A percentile compares a stretch with the other conserved stretches of the same genome.
phyloP scores from a whole-genome alignment of 108 stramenopile species.

The Tribonema minus region DNA sequence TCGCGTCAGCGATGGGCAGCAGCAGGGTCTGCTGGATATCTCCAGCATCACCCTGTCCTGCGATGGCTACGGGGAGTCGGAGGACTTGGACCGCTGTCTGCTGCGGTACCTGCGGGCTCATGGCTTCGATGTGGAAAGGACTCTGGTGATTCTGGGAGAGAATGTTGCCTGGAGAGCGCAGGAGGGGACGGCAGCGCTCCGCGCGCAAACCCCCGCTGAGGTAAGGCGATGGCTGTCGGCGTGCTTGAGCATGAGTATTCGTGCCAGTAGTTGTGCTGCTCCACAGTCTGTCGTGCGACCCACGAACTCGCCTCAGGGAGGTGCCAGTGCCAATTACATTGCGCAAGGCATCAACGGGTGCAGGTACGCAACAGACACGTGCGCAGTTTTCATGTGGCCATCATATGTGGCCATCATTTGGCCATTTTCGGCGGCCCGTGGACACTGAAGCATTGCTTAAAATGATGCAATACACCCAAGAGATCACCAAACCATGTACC shows the following conservation, averaged over 20 bases:
- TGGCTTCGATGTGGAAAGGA: not conserved
- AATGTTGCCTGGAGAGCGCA: not conserved
- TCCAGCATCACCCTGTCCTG: not conserved
- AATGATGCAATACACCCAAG: no score
- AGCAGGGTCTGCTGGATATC: not conserved
- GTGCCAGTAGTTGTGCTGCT: not conserved
- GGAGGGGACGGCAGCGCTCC: not conserved
- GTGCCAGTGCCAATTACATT: no score
- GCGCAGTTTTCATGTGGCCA: no score
- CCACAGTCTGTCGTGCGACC: not conserved
- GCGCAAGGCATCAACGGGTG: no score
- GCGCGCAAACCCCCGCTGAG: not conserved
- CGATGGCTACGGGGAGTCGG: not conserved
- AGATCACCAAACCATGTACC: no score
- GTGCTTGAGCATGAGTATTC: no score
- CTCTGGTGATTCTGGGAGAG: not conserved
- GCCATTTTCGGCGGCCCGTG: no score
- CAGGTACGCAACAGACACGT: no score
- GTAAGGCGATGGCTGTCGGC: no score
- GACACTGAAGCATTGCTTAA: no score
- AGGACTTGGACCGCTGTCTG: not conserved
- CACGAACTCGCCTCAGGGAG: no score
- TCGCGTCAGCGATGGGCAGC: not conserved
- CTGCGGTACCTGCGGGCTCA: not conserved
- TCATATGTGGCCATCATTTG: no score